phyloP scores from a whole-genome alignment of 768 basidiomycete species.

The Daedaleopsis nitida region DNA sequence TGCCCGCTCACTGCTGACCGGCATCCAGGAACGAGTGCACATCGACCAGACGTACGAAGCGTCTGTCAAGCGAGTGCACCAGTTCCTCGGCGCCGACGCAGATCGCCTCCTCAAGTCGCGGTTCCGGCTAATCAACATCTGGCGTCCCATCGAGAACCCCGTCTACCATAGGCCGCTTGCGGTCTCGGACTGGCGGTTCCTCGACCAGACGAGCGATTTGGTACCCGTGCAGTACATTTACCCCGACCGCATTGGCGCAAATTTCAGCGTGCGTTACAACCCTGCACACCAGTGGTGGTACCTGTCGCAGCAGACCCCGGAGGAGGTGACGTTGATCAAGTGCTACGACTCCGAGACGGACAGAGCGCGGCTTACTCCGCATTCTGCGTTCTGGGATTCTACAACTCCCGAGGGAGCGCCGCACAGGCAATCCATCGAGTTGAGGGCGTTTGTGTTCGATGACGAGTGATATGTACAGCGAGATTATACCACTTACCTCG shows the following conservation, averaged over 20 bases:
- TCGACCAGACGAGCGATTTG: conserved; percentile 40
- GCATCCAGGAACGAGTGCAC: conserved; percentile 40
- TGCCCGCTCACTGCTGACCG: conserved; percentile 6
- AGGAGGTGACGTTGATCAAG: conserved; percentile 47
- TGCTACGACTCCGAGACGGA: conserved; percentile 46
- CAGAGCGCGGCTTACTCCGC: conserved; percentile 44
- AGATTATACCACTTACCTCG: conserved; percentile 16
- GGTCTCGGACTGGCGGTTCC: conserved; percentile 41
- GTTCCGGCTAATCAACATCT: conserved; percentile 48
- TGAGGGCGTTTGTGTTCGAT: conserved; percentile 46
- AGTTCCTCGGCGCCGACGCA: conserved; percentile 43
- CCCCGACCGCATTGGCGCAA: conserved; percentile 37
- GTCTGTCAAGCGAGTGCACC: conserved; percentile 38
- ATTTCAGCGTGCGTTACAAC: conserved; percentile 38
- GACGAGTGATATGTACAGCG: conserved; percentile 28
- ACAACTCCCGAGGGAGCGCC: conserved; percentile 38
- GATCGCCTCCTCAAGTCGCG: conserved; percentile 43
- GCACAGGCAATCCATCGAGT: conserved; percentile 45
- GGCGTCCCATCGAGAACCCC: conserved; percentile 45
- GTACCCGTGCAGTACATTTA: conserved; percentile 39
- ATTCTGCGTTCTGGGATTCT: conserved; percentile 42
- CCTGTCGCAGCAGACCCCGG: conserved; percentile 40
- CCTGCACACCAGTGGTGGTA: conserved; percentile 43
- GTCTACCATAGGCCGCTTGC: conserved; percentile 45
- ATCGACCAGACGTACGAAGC: conserved; percentile 47